Evolutionary conservation across 169 alveolate species (phyloP), one percentile per base, ranked within the genome.

Genomic region (Babesia divergens): DNA sequence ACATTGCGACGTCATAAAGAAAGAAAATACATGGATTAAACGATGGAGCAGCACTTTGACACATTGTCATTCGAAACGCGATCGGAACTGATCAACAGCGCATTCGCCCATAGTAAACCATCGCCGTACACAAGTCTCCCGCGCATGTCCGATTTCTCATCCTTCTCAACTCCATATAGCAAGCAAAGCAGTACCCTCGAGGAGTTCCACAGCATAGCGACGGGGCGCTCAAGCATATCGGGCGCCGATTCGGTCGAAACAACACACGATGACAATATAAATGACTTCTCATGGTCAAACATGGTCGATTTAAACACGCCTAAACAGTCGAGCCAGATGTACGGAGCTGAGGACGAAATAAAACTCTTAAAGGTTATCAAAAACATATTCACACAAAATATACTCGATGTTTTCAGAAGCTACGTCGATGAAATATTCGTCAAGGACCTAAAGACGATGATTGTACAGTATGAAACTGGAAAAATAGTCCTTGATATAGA

Each of bases 361-460:
- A 62, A 46, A 2, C 67, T 77, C 44, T 49, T 77, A 38, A 77
- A 59, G 60, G 82, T 50, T 18, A 37, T 77, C 28, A 77, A 77
- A 26, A 35, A 52, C 26, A n/a, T 64, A 3, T 60, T 77, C 31
- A 52, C 86, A 7, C 72, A 77, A 34, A 56, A 51, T 34, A 46
- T 77, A n/a, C 13, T 77, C n/a, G 86, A 44, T 0, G 38, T 37
- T 14, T 47, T 67, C 50, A 60, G 81, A n/a, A 60, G 56, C 13
- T 66, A 44, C 22, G 82, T 67, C 13, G 72, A 68, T 7, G 75
- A 77, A 24, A 26, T 77, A 0, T 67, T 51, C 59, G 20, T 38
- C 37, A 58, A 64, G 51, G 86, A 77, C 24, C 24, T 42, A 1
- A 44, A n/a, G 11, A 62, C 34, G 3, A 40, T 53, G 66, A 40